A percentile compares a stretch with the other conserved stretches of the same genome.
These are phyloP conservation scores for Escovopsis weberi DNA, from an alignment of 2,329 filamentous ascomycete species.

Conservation along the genomic window DNA sequence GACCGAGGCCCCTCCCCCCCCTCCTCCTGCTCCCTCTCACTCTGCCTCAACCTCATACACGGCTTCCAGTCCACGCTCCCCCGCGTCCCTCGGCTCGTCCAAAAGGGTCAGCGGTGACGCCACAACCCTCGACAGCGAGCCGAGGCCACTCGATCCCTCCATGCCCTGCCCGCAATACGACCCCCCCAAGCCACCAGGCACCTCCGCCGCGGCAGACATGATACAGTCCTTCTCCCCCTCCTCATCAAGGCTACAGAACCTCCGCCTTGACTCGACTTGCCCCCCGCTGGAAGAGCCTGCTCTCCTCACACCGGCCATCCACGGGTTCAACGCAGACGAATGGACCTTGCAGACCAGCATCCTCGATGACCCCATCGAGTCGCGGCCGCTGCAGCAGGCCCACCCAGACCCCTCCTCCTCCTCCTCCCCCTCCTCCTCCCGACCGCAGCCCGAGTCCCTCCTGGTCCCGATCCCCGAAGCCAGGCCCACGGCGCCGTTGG, in stretches of 20 bases:
- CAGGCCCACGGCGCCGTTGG: background rate
- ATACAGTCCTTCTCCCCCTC: background rate
- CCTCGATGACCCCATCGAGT: background rate
- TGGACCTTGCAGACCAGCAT: background rate
- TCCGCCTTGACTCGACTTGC: background rate
- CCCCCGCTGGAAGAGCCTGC: background rate
- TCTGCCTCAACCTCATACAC: background rate
- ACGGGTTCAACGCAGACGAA: background rate
- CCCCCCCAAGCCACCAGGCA: conserved; percentile 3
- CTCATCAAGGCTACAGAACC: conserved; percentile 2
- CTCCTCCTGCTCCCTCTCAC: background rate
- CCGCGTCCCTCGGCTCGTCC: conserved; percentile 1
- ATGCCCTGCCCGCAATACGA: conserved; percentile 2
- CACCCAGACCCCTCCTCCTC: background rate
- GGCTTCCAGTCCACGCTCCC: background rate
- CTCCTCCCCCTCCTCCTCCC: too few species aligned
- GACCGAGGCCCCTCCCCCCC: background rate
- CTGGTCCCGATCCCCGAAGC: conserved; percentile 4
- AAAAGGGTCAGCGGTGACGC: background rate
- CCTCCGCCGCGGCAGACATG: background rate
- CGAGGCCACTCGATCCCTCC: conserved; percentile 1
- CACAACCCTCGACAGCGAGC: conserved; percentile 1
- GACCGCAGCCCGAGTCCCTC: background rate
- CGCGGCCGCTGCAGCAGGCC: background rate
- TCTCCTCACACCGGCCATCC: background rate